These are phyloP conservation scores for Sphaerulina musiva DNA, from an alignment of 2,329 filamentous ascomycete species.

Conservation along the genomic window DNA sequence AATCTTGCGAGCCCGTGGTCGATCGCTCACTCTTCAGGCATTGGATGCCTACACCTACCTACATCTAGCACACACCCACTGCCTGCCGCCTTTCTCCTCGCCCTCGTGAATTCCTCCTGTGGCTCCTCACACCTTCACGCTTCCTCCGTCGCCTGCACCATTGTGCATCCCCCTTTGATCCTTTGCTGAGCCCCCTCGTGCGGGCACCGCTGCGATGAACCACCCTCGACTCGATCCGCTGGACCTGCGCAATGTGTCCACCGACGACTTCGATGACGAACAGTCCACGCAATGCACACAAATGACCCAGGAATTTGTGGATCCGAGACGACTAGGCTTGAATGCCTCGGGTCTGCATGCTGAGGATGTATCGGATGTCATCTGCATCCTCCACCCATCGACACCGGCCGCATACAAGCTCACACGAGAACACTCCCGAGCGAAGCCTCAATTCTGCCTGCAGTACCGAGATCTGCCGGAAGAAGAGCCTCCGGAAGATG, in stretches of 20 bases:
- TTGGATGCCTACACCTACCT: too few relatives aligned
- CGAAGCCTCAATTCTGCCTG: slow-evolving; percentile 55
- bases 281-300: slow-evolving; percentile 52
- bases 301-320: slow-evolving; percentile 58
- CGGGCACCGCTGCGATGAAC: background rate
- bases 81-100: background rate
- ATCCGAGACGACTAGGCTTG: slow-evolving; percentile 70
- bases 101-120: background rate
- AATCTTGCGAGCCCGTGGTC: too few relatives aligned
- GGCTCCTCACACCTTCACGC: background rate
- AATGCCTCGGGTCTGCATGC: slow-evolving; percentile 78
- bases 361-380: slow-evolving; percentile 77
- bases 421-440: slow-evolving; percentile 51
- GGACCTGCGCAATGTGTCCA: background rate
- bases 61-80: too few relatives aligned
- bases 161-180: background rate
- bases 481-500: slow-evolving; percentile 26
- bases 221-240: background rate
- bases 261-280: slow-evolving; percentile 30
- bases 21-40: too few relatives aligned
- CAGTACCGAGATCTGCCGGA: slow-evolving; percentile 37
- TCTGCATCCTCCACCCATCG: slow-evolving; percentile 78
- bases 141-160: background rate
- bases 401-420: slow-evolving; percentile 66
- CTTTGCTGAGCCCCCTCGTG: background rate